Base-by-base conservation (phyloP, 129 eudicot genomes). In the Saposhnikovia divaricata region DNA sequence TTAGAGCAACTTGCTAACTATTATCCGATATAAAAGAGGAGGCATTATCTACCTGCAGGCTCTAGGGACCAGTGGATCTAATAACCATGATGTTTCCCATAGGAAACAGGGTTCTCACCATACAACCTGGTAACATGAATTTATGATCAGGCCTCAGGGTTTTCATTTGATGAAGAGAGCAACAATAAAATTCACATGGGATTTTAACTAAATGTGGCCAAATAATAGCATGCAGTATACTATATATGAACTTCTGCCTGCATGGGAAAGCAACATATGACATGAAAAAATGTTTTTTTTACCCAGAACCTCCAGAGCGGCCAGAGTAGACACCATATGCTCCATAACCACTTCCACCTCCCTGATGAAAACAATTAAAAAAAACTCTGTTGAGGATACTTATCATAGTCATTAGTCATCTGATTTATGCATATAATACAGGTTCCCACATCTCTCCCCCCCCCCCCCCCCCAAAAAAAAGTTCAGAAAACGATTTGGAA, bases 251-350 rank as follows among this genome's bases (percentile, higher is more conserved):
- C 6, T 65, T 65, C 23, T 28, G 25, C 23, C 23, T 50, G 45
- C 28, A 63, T 28, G 13, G 38, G 10, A n/a, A 74, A 40, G 43
- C 48, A 55, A 50, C 16, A 43, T 45, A 21, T 28, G 65, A 31
- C 38, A 40, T 75, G 47, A 75, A 38, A 6, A 10, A 3, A 53
- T 61, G 4, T 39, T 77, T 51, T 9, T 80, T 80, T 83, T 90
- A 92, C 97, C 92, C 79, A 61, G 89, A 82, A 65, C 85, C 75
- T 53, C 84, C 50, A 82, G 86, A 75, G 25, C 82, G 92, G 68
- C 93, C 89, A 11, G 91, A 66, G 74, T 90, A 90, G 77, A 85
- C 87, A 31, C 91, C 97, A 85, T 92, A 90, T 28, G 89, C 84
- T 79, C 91, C 93, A 78, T 92, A 90, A 73, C 84, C 84, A 81